Evolutionary conservation across 306 rosid genomes (phyloP), one percentile per base, ranked within the genome.

Genomic region (Prosopis cineraria): DNA sequence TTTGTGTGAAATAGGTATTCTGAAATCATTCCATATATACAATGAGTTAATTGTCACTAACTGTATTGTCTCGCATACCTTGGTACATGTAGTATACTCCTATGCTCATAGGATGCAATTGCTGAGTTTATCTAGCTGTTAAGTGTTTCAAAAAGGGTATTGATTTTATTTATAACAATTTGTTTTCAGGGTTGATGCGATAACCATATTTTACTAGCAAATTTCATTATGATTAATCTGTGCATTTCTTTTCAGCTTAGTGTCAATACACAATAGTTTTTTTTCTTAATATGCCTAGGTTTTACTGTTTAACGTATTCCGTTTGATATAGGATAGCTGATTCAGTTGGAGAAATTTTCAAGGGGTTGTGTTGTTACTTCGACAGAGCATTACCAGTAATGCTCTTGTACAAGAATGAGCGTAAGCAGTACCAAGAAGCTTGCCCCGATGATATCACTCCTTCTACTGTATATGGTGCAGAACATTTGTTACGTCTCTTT

Each of bases 401-500:
- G 81, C 96, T 95, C 62, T 80, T 95, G 44, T 92, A 92, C 92
- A 86, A 86, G 80, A 83, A 81, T n/a, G 98, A 92, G 86, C 93
- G 92, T 52, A 83, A 66, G 60, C 98, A 95, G 78, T 92, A 78
- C 67, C 87, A 82, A 78, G 90, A 89, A 85, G 88, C 87, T 62
- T 84, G 92, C 39, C 59, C 82, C 37, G 63, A 82, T 55, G 80
- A 84, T 80, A 70, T 70, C 48, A 56, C 78, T 76, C 98, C 97
- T 59, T 89, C 98, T 72, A 50, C 90, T 71, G 80, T 92, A 70
- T 92, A 95, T 45, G 98, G 98, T 29, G 97, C 98, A 40, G 98
- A 95, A 79, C 98, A 94, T 88, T 89, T 94, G 71, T 74, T 94
- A 56, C 97, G 97, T 30, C 98, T 88, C 64, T 90, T 92, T 29